Percentiles rank a stretch among this genome's conserved stretches.
These are phyloP conservation scores for Abrus pulchellus DNA, from an alignment of 306 rosid genomes.

Conservation along the genomic window DNA sequence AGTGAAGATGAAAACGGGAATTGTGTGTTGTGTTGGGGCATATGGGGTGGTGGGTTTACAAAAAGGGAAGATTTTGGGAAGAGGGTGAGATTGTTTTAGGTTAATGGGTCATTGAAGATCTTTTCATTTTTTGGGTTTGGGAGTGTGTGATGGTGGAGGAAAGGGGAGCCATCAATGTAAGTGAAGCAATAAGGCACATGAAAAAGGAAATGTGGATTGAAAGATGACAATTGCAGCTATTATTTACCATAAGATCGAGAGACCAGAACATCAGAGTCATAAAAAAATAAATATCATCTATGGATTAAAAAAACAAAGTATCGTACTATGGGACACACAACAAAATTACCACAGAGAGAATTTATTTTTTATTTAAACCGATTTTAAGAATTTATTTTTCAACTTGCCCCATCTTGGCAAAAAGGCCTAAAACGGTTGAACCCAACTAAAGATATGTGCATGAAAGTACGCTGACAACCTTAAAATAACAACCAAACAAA, in stretches of 20 bases:
- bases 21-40: constrained; percentile 7
- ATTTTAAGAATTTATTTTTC: too few species aligned
- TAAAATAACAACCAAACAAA: background rate
- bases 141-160: background rate
- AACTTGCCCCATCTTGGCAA: too few species aligned
- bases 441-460: background rate
- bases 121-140: constrained; percentile 34
- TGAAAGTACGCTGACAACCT: background rate
- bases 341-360: too few species aligned
- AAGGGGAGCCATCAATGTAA: constrained; percentile 6
- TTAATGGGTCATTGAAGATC: constrained; percentile 59
- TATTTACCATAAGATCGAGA: background rate
- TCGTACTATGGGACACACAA: too few species aligned
- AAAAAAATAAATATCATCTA: too few species aligned
- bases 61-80: constrained; percentile 38
- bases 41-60: background rate
- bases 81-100: constrained; percentile 33
- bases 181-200: background rate
- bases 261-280: too few species aligned
- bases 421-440: too few species aligned
- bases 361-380: too few species aligned
- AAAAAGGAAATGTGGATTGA: constrained; percentile 2
- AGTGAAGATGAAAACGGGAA: background rate
- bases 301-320: too few species aligned
- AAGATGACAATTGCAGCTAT: background rate